Evolutionary conservation across 176 grass and related monocot species (phyloP).

Genomic region (Eremochloa ophiuroides): DNA sequence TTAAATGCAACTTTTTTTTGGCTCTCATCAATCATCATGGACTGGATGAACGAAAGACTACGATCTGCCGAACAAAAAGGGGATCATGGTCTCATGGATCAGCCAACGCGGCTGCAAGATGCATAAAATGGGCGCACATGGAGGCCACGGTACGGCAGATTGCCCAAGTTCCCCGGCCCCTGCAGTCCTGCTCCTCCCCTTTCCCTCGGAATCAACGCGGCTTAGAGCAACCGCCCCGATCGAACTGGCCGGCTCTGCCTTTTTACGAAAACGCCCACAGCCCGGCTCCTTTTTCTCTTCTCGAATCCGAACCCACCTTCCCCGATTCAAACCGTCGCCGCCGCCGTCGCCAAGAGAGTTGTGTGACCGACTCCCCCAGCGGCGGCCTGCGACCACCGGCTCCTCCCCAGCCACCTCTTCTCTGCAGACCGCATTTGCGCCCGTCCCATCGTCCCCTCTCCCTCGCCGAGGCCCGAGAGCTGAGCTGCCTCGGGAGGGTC

Average conservation of each 20-base stretch:
- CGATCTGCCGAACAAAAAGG: neutral
- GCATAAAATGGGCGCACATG: neutral
- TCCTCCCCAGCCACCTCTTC: neutral
- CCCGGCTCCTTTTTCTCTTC: neutral
- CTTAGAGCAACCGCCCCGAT: neutral
- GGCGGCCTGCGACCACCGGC: conserved; percentile 6
- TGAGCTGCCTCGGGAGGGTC: neutral
- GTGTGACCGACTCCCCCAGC: conserved; percentile 38
- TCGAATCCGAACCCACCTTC: conserved; percentile 3
- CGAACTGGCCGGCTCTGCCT: conserved; percentile 22
- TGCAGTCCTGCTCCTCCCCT: neutral
- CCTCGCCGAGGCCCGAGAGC: neutral
- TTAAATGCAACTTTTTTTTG: neutral
- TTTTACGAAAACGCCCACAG: conserved; percentile 50
- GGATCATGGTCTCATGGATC: neutral
- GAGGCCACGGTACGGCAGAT: neutral
- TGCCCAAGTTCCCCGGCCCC: neutral
- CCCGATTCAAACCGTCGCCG: conserved; percentile 49
- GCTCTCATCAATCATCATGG: neutral
- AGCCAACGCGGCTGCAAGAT: neutral
- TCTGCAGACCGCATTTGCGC: conserved; percentile 13
- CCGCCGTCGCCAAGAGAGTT: conserved; percentile 44
- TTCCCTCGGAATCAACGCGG: conserved; percentile 15
- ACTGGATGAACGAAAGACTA: neutral
- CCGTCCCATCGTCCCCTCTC: no score